Percentiles rank a stretch among this genome's conserved stretches.
Conservation (phyloP, 331 rosid species). For the Stylosanthes scabra region DNA sequence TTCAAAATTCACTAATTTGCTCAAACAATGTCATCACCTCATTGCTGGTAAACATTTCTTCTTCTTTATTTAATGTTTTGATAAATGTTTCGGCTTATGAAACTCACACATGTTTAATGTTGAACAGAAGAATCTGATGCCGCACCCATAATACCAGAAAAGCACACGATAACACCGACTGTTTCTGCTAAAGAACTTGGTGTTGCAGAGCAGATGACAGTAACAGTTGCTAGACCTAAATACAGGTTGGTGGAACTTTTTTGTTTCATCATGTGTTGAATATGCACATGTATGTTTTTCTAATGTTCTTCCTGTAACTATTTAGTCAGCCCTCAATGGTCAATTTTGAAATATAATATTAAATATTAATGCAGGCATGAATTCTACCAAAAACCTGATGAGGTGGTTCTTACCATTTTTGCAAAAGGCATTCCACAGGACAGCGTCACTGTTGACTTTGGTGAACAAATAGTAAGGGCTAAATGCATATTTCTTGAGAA, state of each 20-base stretch:
- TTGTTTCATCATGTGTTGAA: neutral
- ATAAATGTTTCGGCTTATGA: constrained; percentile 1
- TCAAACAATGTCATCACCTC: constrained; percentile 63
- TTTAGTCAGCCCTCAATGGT: neutral
- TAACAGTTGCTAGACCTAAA: constrained; percentile 62
- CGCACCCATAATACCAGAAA: constrained; percentile 43
- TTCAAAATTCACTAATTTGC: constrained; percentile 53
- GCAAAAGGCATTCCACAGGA: constrained; percentile 76
- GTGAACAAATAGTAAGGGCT: constrained; percentile 68
- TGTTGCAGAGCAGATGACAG: constrained; percentile 37
- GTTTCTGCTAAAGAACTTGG: constrained; percentile 37
- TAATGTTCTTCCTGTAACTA: neutral
- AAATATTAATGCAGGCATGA: constrained; percentile 64
- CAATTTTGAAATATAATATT: constrained; percentile 14
- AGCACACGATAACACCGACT: constrained; percentile 32
- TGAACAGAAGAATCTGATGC: constrained; percentile 65
- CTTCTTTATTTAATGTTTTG: neutral
- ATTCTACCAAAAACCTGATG: constrained; percentile 86
- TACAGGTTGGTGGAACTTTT: constrained; percentile 59
- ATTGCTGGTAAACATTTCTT: constrained; percentile 61
- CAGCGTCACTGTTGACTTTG: constrained; percentile 66
- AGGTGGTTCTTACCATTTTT: constrained; percentile 81
- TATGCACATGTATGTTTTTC: too few species aligned
- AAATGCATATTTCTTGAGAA: too few species aligned
- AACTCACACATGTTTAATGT: constrained; percentile 41